These are phyloP conservation scores for Periconia sp. DNA, from an alignment of 2,329 filamentous ascomycete species.

Conservation along the genomic window DNA sequence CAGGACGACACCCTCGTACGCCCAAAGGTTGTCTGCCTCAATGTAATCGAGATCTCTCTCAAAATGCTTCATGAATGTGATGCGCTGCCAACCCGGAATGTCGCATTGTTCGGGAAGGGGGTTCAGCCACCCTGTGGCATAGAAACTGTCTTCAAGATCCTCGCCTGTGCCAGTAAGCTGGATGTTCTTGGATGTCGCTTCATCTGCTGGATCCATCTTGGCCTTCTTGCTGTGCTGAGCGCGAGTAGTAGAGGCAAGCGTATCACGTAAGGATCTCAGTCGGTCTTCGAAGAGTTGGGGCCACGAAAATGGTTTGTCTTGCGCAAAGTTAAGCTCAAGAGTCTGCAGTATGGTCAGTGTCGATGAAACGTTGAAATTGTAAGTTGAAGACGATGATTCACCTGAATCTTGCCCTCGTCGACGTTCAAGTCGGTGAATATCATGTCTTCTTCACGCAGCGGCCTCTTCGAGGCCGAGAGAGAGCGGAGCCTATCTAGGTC, in stretches of 20 bases:
- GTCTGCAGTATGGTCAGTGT: constrained; percentile 31
- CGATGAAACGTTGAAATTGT: too few relatives aligned
- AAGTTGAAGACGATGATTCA: constrained; percentile 6
- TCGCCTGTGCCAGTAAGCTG: constrained; percentile 48
- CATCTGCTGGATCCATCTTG: constrained; percentile 14
- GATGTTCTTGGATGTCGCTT: constrained; percentile 21
- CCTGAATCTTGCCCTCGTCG: constrained; percentile 37
- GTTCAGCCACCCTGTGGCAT: constrained; percentile 57
- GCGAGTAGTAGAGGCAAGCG: constrained; percentile 28
- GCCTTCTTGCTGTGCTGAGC: constrained; percentile 32
- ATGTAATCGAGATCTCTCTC: constrained; percentile 32
- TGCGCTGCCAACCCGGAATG: constrained; percentile 60
- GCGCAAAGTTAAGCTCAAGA: constrained; percentile 40
- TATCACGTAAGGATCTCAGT: constrained; percentile 42
- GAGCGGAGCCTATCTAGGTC: constrained; percentile 24
- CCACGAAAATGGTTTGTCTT: constrained; percentile 37
- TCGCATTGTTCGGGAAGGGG: constrained; percentile 53
- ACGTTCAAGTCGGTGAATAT: constrained; percentile 40
- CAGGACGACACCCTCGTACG: constrained; percentile 56
- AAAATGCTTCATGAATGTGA: constrained; percentile 62
- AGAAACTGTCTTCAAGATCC: constrained; percentile 44
- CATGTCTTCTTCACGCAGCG: not conserved
- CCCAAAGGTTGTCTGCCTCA: constrained; percentile 51
- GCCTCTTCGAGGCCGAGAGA: constrained; percentile 10
- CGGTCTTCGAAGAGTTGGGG: constrained; percentile 48